Base-by-base conservation (phyloP, 139 green algal genomes). In the Astrephomene gubernaculifera region DNA sequence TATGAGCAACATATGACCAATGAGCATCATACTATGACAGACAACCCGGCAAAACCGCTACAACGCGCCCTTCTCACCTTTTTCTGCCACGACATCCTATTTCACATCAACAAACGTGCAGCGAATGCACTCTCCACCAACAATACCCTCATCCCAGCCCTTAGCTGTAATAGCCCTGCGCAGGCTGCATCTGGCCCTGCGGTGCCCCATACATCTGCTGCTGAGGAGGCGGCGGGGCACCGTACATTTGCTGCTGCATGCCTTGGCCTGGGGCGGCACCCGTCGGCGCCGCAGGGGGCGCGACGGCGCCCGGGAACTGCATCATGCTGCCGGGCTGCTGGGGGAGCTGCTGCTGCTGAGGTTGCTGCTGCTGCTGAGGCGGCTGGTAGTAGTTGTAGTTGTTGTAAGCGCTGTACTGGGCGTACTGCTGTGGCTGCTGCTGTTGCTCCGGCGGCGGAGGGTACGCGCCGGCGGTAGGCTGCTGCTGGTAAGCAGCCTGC, bases 341-440 rank as follows among this genome's bases (percentile, higher is more conserved):
- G 36, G 54, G 12, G 36, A 31, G 74, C 38, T 82, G 74, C 54
- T 82, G 74, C 54, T 44, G 65, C n/a, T 4, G 65, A 49, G 43
- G 27, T 27, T 3, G n/a, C 31, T 43, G 70, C 33, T 43, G 63
- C 63, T 70, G n/a, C 57, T n/a, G n/a, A n/a, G 27, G 38, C 68
- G 52, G 65, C 68, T 75, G 70, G 44, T 78, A 78, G 70, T 78
- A 78, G 44, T 78, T 78, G 44, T 78, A 78, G 9, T 36, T 36
- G 44, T 63, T 63, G 70, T 78, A 78, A 10, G 45, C 49, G 45
- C 71, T 24, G 31, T 80, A 80, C 14, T 9, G 5, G 57, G 36
- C 22, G 6, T 53, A 81, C 49, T 69, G 73, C 73, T 70, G 73
- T 53, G 53, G 35, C 38, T 33, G 36, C 36, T 52, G 5, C 29